These are phyloP conservation scores for Rubia tinctorum DNA, from an alignment of 305 asterid genomes.

Conservation along the genomic window DNA sequence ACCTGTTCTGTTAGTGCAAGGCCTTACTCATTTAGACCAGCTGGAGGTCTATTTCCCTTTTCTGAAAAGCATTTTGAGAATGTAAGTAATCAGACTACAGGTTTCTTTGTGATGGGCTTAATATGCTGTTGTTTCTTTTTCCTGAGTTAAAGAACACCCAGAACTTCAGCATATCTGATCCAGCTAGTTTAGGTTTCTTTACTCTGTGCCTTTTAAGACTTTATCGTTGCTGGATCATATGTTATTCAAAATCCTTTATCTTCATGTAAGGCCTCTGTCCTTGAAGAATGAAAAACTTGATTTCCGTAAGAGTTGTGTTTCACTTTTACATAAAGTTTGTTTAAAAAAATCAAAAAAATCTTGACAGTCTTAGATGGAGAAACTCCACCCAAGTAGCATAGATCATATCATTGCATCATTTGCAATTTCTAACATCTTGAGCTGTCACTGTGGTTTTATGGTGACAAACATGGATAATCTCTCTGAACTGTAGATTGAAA, in stretches of 20 bases:
- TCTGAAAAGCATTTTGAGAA: conserved; percentile 53
- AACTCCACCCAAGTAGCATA: background rate
- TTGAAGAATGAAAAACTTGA: background rate
- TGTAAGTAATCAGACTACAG: conserved; percentile 43
- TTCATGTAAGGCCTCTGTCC: background rate
- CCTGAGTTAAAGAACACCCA: background rate
- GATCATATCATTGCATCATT: background rate
- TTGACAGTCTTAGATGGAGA: background rate
- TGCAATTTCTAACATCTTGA: background rate
- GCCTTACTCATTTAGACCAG: conserved; percentile 91
- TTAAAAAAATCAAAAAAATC: too few species aligned
- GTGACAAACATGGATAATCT: background rate
- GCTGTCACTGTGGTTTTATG: background rate
- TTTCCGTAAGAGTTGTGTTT: background rate
- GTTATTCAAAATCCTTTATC: background rate
- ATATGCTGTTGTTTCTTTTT: conserved; percentile 8
- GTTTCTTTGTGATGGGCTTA: background rate
- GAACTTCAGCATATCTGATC: background rate
- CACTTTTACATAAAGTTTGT: background rate
- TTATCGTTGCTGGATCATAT: background rate
- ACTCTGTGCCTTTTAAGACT: background rate
- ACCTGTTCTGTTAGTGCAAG: conserved; percentile 90
- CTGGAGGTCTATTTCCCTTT: conserved; percentile 80
- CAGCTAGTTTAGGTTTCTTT: background rate
- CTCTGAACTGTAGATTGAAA: background rate